Base-by-base conservation (phyloP, 2,329 filamentous ascomycete species). In the Knufia fluminis region DNA sequence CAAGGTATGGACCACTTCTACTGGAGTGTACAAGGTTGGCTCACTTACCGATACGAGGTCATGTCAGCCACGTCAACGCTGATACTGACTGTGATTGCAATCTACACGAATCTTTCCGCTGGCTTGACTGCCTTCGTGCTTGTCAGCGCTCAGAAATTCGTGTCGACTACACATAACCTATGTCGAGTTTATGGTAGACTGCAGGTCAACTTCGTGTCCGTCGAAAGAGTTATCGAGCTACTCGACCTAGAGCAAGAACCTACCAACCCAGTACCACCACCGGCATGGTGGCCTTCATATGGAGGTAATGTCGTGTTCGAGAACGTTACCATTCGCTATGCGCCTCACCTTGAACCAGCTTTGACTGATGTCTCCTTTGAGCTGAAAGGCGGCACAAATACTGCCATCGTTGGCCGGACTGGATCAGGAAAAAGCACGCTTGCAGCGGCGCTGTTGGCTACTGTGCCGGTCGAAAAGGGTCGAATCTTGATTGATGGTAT, bases 1-100 rank as follows among this genome's bases (percentile, higher is more conserved):
- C 90, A 95, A 64, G 88, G 88, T 62, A 92, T 94, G 77, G 90
- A 96, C 60, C 90, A 96, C 64, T 94, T 95, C 68, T 95, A 94
- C 68, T 95, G 89, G 85, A 86, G 82, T 51, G 74, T 94, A 38
- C 87, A 94, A 57, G 80, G 81, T 6, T 95, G 89, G 89, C 73
- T 95, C 2, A 82, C 82, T 63, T 88, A 85, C 60, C 80, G 89
- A 10, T 91, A 92, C 49, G 83, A 87, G 57, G 66, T 72, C 7
- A 68, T 90, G 4, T 87, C 87, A 0, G 85, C 84, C 0, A 63
- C 78, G 2, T 86, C 86, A 6, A 88, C 85, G 0, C 85, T 91
- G 51, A 68, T 80, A 0, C 70, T 95, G 46, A 86, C 87, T 1
- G 64, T 83, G 1, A 76, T 90, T 8, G 89, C 89, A 12, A 71